Evolutionary conservation across 1,284 basidiomycete species (phyloP), one percentile per base, ranked within the genome.

Genomic region (Apiotrichum sp.): DNA sequence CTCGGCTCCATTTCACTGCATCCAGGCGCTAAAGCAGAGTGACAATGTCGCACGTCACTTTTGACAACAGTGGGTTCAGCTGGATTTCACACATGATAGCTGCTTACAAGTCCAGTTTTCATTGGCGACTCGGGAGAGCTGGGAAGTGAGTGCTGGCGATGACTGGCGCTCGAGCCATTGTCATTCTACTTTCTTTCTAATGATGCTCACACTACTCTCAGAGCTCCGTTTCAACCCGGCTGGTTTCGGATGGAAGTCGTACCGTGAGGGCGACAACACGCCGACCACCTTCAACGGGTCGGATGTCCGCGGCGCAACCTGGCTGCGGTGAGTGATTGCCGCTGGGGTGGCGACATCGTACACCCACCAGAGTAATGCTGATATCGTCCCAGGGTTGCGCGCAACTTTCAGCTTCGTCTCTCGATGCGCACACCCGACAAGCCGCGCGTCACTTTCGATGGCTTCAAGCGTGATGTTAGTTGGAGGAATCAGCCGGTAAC

Each of bases 391-490:
- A 81, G 93, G 50, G 93, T 96, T 38, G 93, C 92, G 34, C 83
- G 96, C 45, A 85, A 87, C 65, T 97, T 89, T 70, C 93, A 97
- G 76, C 84, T 98, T 14, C 80, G 89, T 55, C 79, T 98, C 47
- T 86, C 48, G 40, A 68, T 70, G 70, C 58, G 87, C 87, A 71
- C 82, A 86, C 71, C 82, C 81, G 67, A 74, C 67, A 55, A 82
- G 81, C 63, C 69, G 29, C 69, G 76, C 65, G 86, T 88, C 67
- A 87, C 83, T 14, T 97, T 98, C 69, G 95, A 98, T 65, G 93
- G 93, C 4, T 98, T 98, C 78, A 77, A 84, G 72, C 83, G 89
- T 63, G 93, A 98, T 77, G 93, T 91, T 63, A 64, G 81, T 74
- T 16, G 10, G 14, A 32, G 16, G 11, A 5, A 32, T 16, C 46